Percentiles rank a stretch among this genome's conserved stretches.
phyloP scores from a whole-genome alignment of 345 rosid species.

The Lumnitzera racemosa region DNA sequence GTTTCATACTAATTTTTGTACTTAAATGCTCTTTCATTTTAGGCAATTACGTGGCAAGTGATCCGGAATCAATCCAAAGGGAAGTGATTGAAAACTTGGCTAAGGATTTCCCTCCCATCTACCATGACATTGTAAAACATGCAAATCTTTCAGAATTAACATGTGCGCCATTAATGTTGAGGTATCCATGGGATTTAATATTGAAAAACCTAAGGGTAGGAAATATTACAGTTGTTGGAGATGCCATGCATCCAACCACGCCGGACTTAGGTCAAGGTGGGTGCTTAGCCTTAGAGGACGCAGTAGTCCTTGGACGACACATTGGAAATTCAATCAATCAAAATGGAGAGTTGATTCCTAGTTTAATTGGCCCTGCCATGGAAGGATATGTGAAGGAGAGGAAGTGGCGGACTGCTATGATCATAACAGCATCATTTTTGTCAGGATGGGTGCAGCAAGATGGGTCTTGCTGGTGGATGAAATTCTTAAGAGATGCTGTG shows the following conservation, averaged over 20 bases:
- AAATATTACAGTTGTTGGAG: slow-evolving; percentile 33
- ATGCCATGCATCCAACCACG: slow-evolving; percentile 49
- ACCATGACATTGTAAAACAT: slow-evolving; percentile 16
- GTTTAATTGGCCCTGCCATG: slow-evolving; percentile 11
- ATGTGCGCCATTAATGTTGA: slow-evolving; percentile 22
- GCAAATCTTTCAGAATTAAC: slow-evolving; percentile 21
- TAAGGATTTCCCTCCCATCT: slow-evolving; percentile 16
- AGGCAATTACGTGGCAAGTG: slow-evolving; percentile 7
- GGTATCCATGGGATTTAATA: slow-evolving; percentile 29
- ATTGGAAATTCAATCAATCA: slow-evolving; percentile 13
- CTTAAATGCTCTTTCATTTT: neutral
- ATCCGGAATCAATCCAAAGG: slow-evolving; percentile 2
- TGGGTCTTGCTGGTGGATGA: slow-evolving; percentile 24
- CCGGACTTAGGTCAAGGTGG: slow-evolving; percentile 47
- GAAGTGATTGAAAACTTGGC: neutral
- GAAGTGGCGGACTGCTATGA: slow-evolving; percentile 20
- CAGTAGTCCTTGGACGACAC: slow-evolving; percentile 28
- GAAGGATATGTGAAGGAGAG: slow-evolving; percentile 22
- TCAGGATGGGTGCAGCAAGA: slow-evolving; percentile 30
- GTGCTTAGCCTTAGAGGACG: slow-evolving; percentile 29
- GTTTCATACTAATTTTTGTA: too few species aligned
- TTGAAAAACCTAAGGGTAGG: slow-evolving; percentile 24
- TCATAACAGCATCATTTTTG: slow-evolving; percentile 18
- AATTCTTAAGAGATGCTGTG: slow-evolving; percentile 15
- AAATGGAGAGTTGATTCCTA: slow-evolving; percentile 1